Percentiles rank a stretch among this genome's conserved stretches.
Conservation (phyloP, 1,139 yeast species). For the Suhomyces coccinellae region DNA sequence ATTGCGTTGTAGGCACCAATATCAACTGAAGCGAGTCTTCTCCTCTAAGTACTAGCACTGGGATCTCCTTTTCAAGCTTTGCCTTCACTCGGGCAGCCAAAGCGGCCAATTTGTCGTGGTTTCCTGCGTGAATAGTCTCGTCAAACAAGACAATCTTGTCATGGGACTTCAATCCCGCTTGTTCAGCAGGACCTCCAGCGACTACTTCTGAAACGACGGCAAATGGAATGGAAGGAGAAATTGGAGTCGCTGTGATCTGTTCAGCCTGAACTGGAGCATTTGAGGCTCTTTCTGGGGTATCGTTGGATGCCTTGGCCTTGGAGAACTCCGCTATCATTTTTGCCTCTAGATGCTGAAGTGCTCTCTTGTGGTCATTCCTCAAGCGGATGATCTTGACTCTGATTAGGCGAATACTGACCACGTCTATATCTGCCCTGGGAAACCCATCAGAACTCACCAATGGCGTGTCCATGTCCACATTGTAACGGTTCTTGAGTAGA, state of each 20-base stretch:
- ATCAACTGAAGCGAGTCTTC: slow-evolving; percentile 23
- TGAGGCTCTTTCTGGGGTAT: background rate
- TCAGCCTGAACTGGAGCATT: background rate
- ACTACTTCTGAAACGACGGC: slow-evolving; percentile 54
- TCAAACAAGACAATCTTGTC: slow-evolving; percentile 60
- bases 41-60: slow-evolving; percentile 38
- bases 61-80: slow-evolving; percentile 29
- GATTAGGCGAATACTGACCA: slow-evolving; percentile 61
- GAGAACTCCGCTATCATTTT: slow-evolving; percentile 47
- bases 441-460: slow-evolving; percentile 73
- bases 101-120: slow-evolving; percentile 46
- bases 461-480: slow-evolving; percentile 63
- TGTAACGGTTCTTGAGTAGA: slow-evolving; percentile 30
- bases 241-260: background rate
- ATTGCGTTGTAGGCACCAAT: slow-evolving; percentile 52
- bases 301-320: slow-evolving; percentile 2
- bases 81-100: slow-evolving; percentile 35
- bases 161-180: slow-evolving; percentile 40
- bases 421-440: slow-evolving; percentile 84
- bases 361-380: slow-evolving; percentile 62
- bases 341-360: slow-evolving; percentile 50
- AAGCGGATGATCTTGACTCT: slow-evolving; percentile 66
- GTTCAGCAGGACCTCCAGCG: slow-evolving; percentile 47
- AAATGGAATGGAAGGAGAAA: slow-evolving; percentile 47
- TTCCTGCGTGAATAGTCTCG: slow-evolving; percentile 48